Base-by-base conservation (phyloP, 1,284 basidiomycete species). In the Exobasidium rhododendri region DNA sequence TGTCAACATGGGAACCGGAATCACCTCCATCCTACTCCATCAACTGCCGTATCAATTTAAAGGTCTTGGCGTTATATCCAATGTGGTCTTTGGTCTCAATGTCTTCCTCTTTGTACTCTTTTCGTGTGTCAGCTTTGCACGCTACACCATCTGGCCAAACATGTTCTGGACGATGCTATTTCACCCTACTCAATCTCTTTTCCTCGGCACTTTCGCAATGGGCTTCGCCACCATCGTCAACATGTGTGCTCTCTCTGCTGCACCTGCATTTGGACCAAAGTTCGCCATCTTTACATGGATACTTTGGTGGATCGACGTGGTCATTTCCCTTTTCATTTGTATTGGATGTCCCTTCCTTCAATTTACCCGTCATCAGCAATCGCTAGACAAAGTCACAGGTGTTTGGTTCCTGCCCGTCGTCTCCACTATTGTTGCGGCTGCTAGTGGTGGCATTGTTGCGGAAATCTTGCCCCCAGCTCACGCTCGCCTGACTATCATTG, bases 261-360 rank as follows among this genome's bases (percentile, higher is more conserved):
- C 81, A 0, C 75, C 79, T 0, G 71, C 73, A 0, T 83, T 85
- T 40, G 87, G 87, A 7, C 77, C 73, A 40, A 56, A 72, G 0
- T 88, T 89, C 75, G 80, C 87, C 0, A 85, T 84, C 58, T 80
- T 85, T 35, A 80, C 89, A 20, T 88, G 88, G 85, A 84, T 75
- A 0, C 73, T 89, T 10, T 91, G 90, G 89, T 91, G 89, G 89
- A 66, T 87, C 43, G 85, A 88, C 66, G 82, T 86, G 1, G 78
- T 83, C 1, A 69, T 88, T 22, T 85, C 88, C 0, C 73, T 87
- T 5, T 26, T 84, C 24, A 86, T 86, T 63, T 86, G 85, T 66
- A 85, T 88, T 76, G 85, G 86, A 7, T 82, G 87, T 62, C 80
- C 89, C 3, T 87, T 89, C 69, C 77, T 85, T 50, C 89, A 89